Conservation (phyloP, 1,139 yeast species). For the Pichia sp. region DNA sequence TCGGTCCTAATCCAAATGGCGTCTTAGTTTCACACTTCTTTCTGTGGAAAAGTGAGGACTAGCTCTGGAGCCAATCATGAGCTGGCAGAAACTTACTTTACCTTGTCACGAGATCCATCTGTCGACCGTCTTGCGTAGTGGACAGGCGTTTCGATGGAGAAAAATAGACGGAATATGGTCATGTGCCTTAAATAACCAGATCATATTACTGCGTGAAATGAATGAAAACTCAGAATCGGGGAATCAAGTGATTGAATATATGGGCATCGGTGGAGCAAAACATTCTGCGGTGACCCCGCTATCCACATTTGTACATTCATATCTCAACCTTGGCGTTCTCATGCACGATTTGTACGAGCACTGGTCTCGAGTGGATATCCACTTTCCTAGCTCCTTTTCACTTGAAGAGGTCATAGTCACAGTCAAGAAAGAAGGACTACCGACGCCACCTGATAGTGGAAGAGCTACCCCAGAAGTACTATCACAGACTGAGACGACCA, state of each 20-base stretch:
- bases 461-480: slow-evolving; percentile 18
- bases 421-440: slow-evolving; percentile 15
- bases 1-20: not conserved
- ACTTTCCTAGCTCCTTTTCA: slow-evolving; percentile 33
- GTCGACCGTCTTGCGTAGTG: slow-evolving; percentile 75
- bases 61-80: slow-evolving; percentile 2
- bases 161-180: slow-evolving; percentile 57
- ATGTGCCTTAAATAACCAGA: slow-evolving; percentile 45
- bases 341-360: slow-evolving; percentile 48
- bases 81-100: slow-evolving; percentile 14
- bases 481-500: not conserved
- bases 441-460: slow-evolving; percentile 10
- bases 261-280: slow-evolving; percentile 26
- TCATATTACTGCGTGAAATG: slow-evolving; percentile 42
- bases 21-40: not conserved
- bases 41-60: not conserved
- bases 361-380: slow-evolving; percentile 59
- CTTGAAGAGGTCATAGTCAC: not conserved
- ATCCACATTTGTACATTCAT: slow-evolving; percentile 34
- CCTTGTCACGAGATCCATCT: slow-evolving; percentile 49
- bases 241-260: slow-evolving; percentile 8
- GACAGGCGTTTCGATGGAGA: slow-evolving; percentile 80
- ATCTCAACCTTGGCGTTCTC: slow-evolving; percentile 61
- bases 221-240: slow-evolving; percentile 21
- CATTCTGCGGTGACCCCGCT: slow-evolving; percentile 30